Percentiles rank a stretch among this genome's conserved stretches.
These are phyloP conservation scores for Tylopilus rubrobrunneus DNA, from an alignment of 768 basidiomycete species.

Conservation along the genomic window DNA sequence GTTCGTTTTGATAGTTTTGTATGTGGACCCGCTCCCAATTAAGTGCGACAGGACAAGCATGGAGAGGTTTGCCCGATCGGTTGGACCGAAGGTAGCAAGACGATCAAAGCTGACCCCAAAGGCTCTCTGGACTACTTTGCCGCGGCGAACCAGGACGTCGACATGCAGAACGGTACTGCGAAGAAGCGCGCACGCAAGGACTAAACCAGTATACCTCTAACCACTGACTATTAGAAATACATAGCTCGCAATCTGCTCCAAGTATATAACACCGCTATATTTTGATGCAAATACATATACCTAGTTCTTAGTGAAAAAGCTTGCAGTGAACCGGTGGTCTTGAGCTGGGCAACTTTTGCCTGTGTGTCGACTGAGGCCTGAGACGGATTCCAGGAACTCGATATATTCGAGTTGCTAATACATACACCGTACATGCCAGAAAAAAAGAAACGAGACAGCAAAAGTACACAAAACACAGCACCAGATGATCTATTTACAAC, in stretches of 20 bases:
- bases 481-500: neutral
- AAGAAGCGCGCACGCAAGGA: conserved; percentile 61
- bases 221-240: neutral
- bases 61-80: conserved; percentile 93
- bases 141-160: conserved; percentile 23
- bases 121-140: conserved; percentile 74
- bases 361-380: too few species aligned
- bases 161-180: conserved; percentile 37
- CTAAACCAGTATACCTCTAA: conserved; percentile 20
- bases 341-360: too few species aligned
- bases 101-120: conserved; percentile 77
- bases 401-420: neutral
- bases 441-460: neutral
- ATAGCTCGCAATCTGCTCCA: neutral
- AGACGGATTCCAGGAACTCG: neutral
- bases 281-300: neutral
- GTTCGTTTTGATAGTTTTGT: conserved; percentile 37
- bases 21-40: neutral
- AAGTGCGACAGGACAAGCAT: conserved; percentile 55
- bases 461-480: neutral
- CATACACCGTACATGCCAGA: neutral
- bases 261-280: conserved; percentile 2
- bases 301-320: neutral
- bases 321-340: too few species aligned
- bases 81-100: conserved; percentile 79